phyloP scores from a whole-genome alignment of 305 asterid species.

The Rubia balearica region DNA sequence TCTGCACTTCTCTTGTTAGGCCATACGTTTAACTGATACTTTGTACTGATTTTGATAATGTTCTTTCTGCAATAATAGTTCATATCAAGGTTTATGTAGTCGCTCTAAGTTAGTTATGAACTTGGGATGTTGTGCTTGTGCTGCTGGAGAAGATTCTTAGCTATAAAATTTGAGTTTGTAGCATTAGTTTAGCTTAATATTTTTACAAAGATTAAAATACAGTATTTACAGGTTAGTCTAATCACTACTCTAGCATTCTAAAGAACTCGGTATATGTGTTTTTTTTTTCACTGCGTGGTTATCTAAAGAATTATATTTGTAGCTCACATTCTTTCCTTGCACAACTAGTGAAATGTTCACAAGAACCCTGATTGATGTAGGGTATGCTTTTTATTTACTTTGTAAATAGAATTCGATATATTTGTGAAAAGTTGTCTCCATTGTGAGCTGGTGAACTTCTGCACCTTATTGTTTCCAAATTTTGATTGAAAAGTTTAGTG shows the following conservation, averaged over 20 bases:
- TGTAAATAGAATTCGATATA: neutral
- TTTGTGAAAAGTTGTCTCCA: neutral
- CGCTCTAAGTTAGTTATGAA: neutral
- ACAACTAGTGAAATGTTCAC: neutral
- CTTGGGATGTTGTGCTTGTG: neutral
- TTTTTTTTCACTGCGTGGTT: neutral
- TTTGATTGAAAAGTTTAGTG: neutral
- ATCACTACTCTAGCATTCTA: too few species aligned
- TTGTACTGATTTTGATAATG: neutral
- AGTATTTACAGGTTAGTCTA: slow-evolving; percentile 71
- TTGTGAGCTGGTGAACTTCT: neutral
- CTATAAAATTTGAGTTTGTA: neutral
- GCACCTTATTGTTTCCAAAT: neutral
- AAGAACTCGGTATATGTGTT: neutral
- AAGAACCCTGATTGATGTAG: neutral
- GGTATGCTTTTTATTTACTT: too few species aligned
- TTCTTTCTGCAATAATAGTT: neutral
- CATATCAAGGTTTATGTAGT: neutral
- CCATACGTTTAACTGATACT: neutral
- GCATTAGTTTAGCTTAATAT: neutral
- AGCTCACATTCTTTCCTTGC: neutral
- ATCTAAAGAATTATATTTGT: neutral
- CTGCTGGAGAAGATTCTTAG: neutral
- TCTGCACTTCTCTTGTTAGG: too few species aligned
- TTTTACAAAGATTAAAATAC: slow-evolving; percentile 14